A percentile compares a stretch with the other conserved stretches of the same genome.
Evolutionary conservation across 176 grass and related monocot genomes (phyloP).

Genomic region (Oryza meridionalis): DNA sequence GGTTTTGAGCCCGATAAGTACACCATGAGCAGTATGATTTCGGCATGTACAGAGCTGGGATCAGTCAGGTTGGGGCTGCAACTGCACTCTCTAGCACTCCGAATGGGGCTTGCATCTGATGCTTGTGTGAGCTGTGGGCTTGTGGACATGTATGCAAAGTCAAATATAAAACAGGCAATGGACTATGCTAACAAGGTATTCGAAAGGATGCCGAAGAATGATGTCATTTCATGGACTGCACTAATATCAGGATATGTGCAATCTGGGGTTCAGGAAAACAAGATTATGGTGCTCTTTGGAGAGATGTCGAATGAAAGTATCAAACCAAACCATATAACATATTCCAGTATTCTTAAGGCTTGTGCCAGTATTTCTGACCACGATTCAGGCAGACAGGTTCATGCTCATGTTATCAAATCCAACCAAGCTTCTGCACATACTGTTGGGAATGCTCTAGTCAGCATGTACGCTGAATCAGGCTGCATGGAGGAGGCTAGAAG

Average conservation of each 20-base stretch:
- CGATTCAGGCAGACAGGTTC: slow-evolving; percentile 61
- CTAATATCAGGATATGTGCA: slow-evolving; percentile 82
- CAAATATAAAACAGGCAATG: slow-evolving; percentile 37
- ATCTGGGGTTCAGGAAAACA: slow-evolving; percentile 53
- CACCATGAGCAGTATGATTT: slow-evolving; percentile 76
- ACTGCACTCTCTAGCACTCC: slow-evolving; percentile 73
- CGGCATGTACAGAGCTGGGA: slow-evolving; percentile 60
- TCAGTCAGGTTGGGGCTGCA: slow-evolving; percentile 64
- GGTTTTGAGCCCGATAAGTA: slow-evolving; percentile 64
- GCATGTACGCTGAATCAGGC: slow-evolving; percentile 70
- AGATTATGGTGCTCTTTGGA: slow-evolving; percentile 46
- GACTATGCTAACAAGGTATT: slow-evolving; percentile 64
- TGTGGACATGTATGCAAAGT: slow-evolving; percentile 84
- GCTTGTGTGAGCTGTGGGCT: slow-evolving; percentile 74
- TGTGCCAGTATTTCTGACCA: slow-evolving; percentile 70
- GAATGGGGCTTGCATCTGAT: slow-evolving; percentile 57
- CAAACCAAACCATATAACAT: slow-evolving; percentile 79
- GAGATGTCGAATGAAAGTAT: slow-evolving; percentile 61
- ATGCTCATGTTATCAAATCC: slow-evolving; percentile 65
- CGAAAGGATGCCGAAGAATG: slow-evolving; percentile 46
- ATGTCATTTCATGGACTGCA: slow-evolving; percentile 81
- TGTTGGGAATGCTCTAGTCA: slow-evolving; percentile 80
- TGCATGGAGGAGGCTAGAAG: slow-evolving; percentile 69
- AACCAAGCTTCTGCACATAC: slow-evolving; percentile 52
- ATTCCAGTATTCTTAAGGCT: slow-evolving; percentile 69